Evolutionary conservation across 2,329 filamentous ascomycete genomes (phyloP).

Genomic region (Fusarium pilosicola): DNA sequence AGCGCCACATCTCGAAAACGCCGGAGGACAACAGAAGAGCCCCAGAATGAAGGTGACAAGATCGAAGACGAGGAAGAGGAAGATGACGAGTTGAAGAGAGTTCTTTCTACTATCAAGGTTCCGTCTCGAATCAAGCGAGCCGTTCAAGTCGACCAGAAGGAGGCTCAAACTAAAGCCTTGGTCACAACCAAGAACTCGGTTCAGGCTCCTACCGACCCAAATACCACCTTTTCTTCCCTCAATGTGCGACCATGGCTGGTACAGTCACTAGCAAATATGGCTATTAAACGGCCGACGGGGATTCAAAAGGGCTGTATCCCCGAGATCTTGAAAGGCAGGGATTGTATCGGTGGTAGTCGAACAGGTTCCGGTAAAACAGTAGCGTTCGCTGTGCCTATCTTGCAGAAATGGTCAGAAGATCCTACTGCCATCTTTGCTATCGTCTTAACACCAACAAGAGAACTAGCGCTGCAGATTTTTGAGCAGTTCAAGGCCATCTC

Average conservation of each 20-base stretch:
- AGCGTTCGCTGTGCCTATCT: slow-evolving; percentile 91
- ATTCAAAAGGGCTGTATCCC: slow-evolving; percentile 96
- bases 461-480: slow-evolving; percentile 94
- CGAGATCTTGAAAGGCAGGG: slow-evolving; percentile 87
- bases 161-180: slow-evolving; percentile 32
- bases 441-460: slow-evolving; percentile 87
- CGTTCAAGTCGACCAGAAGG: slow-evolving; percentile 32
- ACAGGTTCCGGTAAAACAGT: slow-evolving; percentile 98
- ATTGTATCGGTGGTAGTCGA: slow-evolving; percentile 93
- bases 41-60: slow-evolving; percentile 42
- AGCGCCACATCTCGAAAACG: slow-evolving; percentile 57
- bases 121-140: slow-evolving; percentile 64
- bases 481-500: slow-evolving; percentile 97
- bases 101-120: slow-evolving; percentile 57
- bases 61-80: slow-evolving; percentile 46
- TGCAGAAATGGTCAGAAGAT: slow-evolving; percentile 93
- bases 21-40: slow-evolving; percentile 51
- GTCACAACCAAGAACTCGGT: slow-evolving; percentile 49
- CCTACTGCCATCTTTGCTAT: slow-evolving; percentile 91
- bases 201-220: slow-evolving; percentile 63
- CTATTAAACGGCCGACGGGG: slow-evolving; percentile 87
- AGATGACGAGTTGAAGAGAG: slow-evolving; percentile 46
- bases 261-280: slow-evolving; percentile 77
- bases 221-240: slow-evolving; percentile 76
- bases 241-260: slow-evolving; percentile 88